A percentile compares a stretch with the other conserved stretches of the same genome.
Conservation (phyloP, 1,284 basidiomycete species). For the Rhizoctonia solani region DNA sequence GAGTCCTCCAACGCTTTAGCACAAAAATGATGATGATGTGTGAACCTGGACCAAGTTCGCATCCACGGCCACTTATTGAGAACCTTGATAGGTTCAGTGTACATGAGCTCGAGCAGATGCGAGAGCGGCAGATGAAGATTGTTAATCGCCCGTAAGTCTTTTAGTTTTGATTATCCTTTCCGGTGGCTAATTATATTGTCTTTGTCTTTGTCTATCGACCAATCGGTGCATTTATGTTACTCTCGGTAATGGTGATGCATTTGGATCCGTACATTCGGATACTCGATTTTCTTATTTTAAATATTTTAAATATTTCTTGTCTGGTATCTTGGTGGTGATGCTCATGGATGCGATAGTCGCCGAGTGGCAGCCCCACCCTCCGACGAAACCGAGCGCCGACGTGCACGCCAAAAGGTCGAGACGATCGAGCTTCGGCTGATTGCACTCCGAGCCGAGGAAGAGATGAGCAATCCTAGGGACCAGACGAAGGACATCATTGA, state of each 20-base stretch:
- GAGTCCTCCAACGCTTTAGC: not conserved
- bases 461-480: constrained; percentile 4
- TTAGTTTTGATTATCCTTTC: no score
- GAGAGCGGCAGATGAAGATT: constrained; percentile 30
- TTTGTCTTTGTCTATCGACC: no score
- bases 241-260: no score
- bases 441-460: constrained; percentile 1
- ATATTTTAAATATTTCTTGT: no score
- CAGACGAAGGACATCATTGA: constrained; percentile 1
- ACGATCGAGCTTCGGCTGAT: constrained; percentile 11
- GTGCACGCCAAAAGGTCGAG: constrained; percentile 23
- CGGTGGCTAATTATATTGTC: not conserved
- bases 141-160: constrained; percentile 27
- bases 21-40: constrained; percentile 14
- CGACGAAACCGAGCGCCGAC: constrained; percentile 22
- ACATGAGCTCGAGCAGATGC: constrained; percentile 25
- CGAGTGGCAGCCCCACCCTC: constrained; percentile 26
- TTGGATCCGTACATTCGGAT: no score
- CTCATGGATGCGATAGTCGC: not conserved
- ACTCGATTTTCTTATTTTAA: no score
- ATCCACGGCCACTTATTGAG: constrained; percentile 19
- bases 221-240: no score
- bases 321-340: no score
- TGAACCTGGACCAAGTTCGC: constrained; percentile 10
- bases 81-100: constrained; percentile 32